phyloP scores from a whole-genome alignment of 805 yeast genomes.

The Candida boleticola region DNA sequence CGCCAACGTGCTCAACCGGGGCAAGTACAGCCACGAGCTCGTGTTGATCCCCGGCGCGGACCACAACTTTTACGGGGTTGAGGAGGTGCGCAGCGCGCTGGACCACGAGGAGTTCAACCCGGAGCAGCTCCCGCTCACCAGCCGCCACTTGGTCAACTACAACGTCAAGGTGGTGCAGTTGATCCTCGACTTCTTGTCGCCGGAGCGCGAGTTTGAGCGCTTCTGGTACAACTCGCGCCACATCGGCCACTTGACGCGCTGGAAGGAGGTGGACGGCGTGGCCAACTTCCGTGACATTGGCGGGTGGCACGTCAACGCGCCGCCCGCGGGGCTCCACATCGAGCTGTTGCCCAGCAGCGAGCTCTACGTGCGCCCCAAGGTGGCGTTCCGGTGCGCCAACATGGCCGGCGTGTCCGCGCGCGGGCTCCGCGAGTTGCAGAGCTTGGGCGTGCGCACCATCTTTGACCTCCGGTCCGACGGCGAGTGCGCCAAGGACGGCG shows the following conservation, averaged over 20 bases:
- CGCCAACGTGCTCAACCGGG: conserved; percentile 54
- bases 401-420: conserved; percentile 48
- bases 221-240: conserved; percentile 39
- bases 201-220: conserved; percentile 50
- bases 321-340: background rate
- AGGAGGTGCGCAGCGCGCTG: conserved; percentile 31
- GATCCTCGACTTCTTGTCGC: conserved; percentile 48
- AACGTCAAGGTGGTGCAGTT: conserved; percentile 49
- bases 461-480: conserved; percentile 67
- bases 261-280: conserved; percentile 66
- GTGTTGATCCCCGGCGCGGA: conserved; percentile 66
- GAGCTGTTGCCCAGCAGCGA: conserved; percentile 8
- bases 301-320: conserved; percentile 49
- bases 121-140: conserved; percentile 40
- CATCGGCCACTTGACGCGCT: conserved; percentile 48
- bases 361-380: conserved; percentile 49
- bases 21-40: conserved; percentile 50
- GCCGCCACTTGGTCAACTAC: conserved; percentile 53
- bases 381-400: conserved; percentile 64
- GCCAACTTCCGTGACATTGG: conserved; percentile 78
- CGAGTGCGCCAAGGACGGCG: conserved; percentile 51
- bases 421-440: conserved; percentile 44
- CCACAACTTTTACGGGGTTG: conserved; percentile 71
- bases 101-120: conserved; percentile 37
- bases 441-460: conserved; percentile 49